A percentile compares a stretch with the other conserved stretches of the same genome.
These are phyloP conservation scores for Hypoxylon subgilvum DNA, from an alignment of 495 filamentous ascomycete genomes.

Conservation along the genomic window DNA sequence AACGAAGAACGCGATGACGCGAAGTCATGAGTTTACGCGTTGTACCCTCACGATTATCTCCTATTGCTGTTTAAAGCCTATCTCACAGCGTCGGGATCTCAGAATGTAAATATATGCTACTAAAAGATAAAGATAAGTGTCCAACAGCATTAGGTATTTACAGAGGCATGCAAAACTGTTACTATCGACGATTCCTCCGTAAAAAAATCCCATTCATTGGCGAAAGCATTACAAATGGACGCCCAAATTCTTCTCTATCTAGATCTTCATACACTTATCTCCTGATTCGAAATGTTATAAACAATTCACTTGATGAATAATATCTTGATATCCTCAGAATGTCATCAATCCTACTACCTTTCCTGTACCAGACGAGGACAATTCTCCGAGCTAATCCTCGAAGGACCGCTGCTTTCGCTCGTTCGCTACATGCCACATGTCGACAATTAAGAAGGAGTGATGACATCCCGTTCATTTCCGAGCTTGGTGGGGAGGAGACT, in stretches of 20 bases:
- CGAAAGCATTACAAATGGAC: too few relatives aligned
- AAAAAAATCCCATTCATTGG: neutral
- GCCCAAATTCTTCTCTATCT: too few relatives aligned
- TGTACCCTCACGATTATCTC: too few relatives aligned
- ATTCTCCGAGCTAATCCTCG: constrained; percentile 48
- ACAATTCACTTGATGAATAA: too few relatives aligned
- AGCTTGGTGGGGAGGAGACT: constrained; percentile 16
- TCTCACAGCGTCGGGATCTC: too few relatives aligned
- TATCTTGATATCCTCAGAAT: constrained; percentile 21
- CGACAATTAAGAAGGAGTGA: constrained; percentile 23
- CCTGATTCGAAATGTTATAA: too few relatives aligned
- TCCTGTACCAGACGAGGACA: constrained; percentile 75
- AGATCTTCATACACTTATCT: too few relatives aligned
- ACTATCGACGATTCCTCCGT: neutral
- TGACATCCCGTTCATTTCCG: constrained; percentile 49
- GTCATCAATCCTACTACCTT: constrained; percentile 58
- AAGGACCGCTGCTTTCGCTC: constrained; percentile 17
- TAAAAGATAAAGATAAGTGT: too few relatives aligned
- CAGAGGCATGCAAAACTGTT: neutral
- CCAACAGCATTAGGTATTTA: too few relatives aligned
- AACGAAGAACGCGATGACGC: constrained; percentile 29
- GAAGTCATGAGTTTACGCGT: constrained; percentile 36
- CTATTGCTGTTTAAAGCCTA: too few relatives aligned
- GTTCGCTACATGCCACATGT: constrained; percentile 26
- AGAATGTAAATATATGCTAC: too few relatives aligned